Conservation (phyloP, 192 early-diverging fungal genomes). For the Kickxella alabastrina region DNA sequence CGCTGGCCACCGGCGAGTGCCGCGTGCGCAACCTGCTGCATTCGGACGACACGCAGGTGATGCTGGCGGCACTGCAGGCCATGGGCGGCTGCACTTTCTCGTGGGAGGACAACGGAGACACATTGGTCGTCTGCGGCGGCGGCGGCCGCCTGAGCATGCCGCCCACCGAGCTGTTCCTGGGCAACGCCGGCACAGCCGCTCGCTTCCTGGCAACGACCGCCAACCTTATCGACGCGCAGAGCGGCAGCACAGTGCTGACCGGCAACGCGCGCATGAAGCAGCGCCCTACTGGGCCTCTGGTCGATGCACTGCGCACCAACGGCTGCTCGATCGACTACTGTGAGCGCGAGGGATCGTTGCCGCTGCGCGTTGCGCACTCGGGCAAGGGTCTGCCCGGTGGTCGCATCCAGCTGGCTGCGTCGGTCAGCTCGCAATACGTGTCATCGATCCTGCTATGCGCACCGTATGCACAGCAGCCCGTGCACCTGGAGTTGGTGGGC, state of each 20-base stretch:
- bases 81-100: slow-evolving; percentile 80
- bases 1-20: slow-evolving; percentile 78
- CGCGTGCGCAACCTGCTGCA: slow-evolving; percentile 83
- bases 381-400: slow-evolving; percentile 77
- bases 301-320: slow-evolving; percentile 78
- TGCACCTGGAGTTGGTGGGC: slow-evolving; percentile 79
- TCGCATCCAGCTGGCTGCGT: slow-evolving; percentile 82
- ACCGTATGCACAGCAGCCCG: slow-evolving; percentile 79
- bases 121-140: slow-evolving; percentile 78
- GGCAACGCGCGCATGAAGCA: slow-evolving; percentile 98
- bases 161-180: slow-evolving; percentile 78
- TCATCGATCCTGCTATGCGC: slow-evolving; percentile 94
- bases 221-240: slow-evolving; percentile 60
- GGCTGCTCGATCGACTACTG: slow-evolving; percentile 73
- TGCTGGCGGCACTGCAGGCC: slow-evolving; percentile 86
- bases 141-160: slow-evolving; percentile 73
- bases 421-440: slow-evolving; percentile 96
- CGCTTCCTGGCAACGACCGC: slow-evolving; percentile 90
- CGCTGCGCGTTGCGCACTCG: slow-evolving; percentile 75
- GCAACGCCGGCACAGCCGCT: slow-evolving; percentile 96
- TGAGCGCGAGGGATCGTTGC: slow-evolving; percentile 80
- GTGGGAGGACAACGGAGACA: slow-evolving; percentile 93
- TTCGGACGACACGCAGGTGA: slow-evolving; percentile 98
- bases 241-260: slow-evolving; percentile 63
- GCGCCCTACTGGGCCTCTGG: slow-evolving; percentile 86